Base-by-base conservation (phyloP, 2,329 filamentous ascomycete genomes). In the Fusarium scirpi region DNA sequence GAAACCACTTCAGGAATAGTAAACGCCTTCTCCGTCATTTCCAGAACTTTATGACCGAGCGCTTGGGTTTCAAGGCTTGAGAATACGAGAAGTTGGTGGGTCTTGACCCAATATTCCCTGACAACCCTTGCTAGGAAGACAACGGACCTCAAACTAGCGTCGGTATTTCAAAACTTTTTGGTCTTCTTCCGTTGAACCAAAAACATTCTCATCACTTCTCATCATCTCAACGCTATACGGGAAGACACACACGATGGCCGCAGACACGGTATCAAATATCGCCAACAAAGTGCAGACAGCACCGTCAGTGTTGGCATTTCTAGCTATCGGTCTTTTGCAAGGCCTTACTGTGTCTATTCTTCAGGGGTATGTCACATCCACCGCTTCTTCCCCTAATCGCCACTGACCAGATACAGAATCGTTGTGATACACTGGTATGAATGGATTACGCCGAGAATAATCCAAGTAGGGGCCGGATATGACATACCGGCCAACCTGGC, bases 351-450 rank as follows among this genome's bases (percentile, higher is more conserved):
- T 63, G 0, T 47, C 48, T 4, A 27, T 63, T 12, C 20, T 63
- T 8, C 43, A 48, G 15, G 61, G 58, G 61, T 56, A 30, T 13
- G 58, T 30, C 7, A 16, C 18, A 18, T 9, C 45, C 29, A 43
- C 15, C 53, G 44, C 22, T 13, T n/a, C 2, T 24, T 18, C 34
- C 12, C 18, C 18, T 25, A 5, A 9, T 15, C 25, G 11, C 11
- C 12, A 10, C 53, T 56, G 8, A 56, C 47, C 22, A 1, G 4
- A 0, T 2, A 3, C 2, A 47, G 41, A 27, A 25, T 63, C 3
- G 34, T 63, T 6, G 58, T 63, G 3, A 0, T 44, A 1, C 34
- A 44, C n/a, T 63, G 61, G 61, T 25, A 63, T n/a, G 61, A 55
- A 7, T 63, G 46, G 5, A 22, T 54, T 0, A 63, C 22, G 13